These are phyloP conservation scores for Cutaneotrichosporon dermatis DNA, from an alignment of 1,284 basidiomycete species.

Conservation along the genomic window DNA sequence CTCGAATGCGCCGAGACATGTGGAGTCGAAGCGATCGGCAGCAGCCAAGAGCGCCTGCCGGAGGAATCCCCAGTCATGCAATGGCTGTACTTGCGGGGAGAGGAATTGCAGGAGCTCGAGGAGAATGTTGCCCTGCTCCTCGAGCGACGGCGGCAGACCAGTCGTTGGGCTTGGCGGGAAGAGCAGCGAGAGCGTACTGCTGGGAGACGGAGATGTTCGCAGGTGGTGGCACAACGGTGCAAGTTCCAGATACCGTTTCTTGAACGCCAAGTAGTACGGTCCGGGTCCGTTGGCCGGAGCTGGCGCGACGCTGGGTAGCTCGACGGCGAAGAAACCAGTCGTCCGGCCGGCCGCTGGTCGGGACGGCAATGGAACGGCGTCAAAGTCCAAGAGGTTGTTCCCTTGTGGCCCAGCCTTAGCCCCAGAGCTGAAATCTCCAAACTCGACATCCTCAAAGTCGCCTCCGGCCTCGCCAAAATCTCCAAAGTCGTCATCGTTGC, in stretches of 20 bases:
- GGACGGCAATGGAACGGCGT: conserved; percentile 46
- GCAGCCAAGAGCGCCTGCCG: conserved; percentile 66
- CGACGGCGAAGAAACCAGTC: conserved; percentile 48
- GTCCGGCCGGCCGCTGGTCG: conserved; percentile 29
- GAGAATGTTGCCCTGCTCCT: conserved; percentile 32
- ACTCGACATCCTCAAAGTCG: conserved; percentile 66
- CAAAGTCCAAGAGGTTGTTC: conserved; percentile 47
- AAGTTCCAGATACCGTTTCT: conserved; percentile 34
- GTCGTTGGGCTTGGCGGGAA: conserved; percentile 53
- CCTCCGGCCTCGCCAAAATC: conserved; percentile 40
- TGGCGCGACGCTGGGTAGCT: conserved; percentile 18
- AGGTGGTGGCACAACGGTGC: conserved; percentile 39
- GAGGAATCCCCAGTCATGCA: conserved; percentile 62
- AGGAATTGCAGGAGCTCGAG: conserved; percentile 56
- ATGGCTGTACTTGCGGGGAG: conserved; percentile 59
- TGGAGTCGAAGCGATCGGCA: conserved; percentile 81
- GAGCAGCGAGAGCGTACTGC: conserved; percentile 53
- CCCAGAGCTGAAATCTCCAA: conserved; percentile 67
- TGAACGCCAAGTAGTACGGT: conserved; percentile 40
- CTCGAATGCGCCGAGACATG: conserved; percentile 77
- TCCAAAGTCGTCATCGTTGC: conserved; percentile 38
- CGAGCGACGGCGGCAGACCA: conserved; percentile 26
- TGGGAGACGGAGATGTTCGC: conserved; percentile 57
- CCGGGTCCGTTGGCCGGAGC: conserved; percentile 22
- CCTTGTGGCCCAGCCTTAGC: conserved; percentile 25